phyloP scores from a whole-genome alignment of 2,329 filamentous ascomycete species.

The Epichloe coenophiala region DNA sequence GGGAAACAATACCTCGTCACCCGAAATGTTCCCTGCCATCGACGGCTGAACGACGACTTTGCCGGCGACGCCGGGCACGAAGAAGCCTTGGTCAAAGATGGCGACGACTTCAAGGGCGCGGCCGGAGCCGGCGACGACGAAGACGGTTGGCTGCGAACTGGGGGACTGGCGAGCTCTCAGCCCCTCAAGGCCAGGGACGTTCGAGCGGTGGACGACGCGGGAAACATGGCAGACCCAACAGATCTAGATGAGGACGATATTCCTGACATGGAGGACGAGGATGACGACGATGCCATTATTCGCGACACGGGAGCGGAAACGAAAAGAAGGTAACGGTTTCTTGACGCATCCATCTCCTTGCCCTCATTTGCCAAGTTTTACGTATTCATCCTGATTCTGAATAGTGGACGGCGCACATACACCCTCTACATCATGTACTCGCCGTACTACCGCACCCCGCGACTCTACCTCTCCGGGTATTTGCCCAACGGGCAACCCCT shows the following conservation, averaged over 20 bases:
- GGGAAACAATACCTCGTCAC: slow-evolving; percentile 95
- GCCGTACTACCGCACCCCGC: slow-evolving; percentile 89
- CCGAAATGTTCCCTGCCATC: slow-evolving; percentile 84
- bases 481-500: slow-evolving; percentile 66
- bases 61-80: slow-evolving; percentile 77
- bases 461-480: slow-evolving; percentile 90
- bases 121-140: slow-evolving; percentile 47
- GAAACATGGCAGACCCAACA: slow-evolving; percentile 66
- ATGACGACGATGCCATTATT: slow-evolving; percentile 95
- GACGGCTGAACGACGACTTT: slow-evolving; percentile 85
- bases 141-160: slow-evolving; percentile 85
- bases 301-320: slow-evolving; percentile 47
- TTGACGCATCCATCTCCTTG: background rate
- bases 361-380: background rate
- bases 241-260: slow-evolving; percentile 69
- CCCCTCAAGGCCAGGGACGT: slow-evolving; percentile 70
- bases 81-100: slow-evolving; percentile 73
- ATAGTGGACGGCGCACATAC: slow-evolving; percentile 81
- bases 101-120: slow-evolving; percentile 43
- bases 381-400: background rate
- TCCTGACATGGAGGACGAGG: slow-evolving; percentile 96
- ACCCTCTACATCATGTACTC: slow-evolving; percentile 98
- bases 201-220: slow-evolving; percentile 76
- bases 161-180: slow-evolving; percentile 61
- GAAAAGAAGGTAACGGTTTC: slow-evolving; percentile 28